Conservation (phyloP, 768 basidiomycete species). For the Tephrocybe sp. region DNA sequence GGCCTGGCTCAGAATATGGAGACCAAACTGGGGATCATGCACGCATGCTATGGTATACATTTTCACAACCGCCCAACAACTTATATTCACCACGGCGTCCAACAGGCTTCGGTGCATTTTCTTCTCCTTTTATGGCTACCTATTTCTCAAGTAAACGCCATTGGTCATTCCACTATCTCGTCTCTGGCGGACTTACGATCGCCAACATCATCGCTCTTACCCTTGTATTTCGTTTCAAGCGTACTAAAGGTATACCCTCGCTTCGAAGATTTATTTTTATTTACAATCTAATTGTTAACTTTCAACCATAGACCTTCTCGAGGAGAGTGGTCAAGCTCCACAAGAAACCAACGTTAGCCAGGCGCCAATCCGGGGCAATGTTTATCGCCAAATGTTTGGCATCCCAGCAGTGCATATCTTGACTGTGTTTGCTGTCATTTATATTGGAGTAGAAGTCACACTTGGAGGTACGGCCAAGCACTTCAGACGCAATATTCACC, state of each 20-base stretch:
- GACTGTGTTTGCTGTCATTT: conserved; percentile 42
- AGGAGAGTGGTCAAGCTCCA: conserved; percentile 23
- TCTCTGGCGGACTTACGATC: conserved; percentile 49
- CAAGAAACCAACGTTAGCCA: conserved; percentile 17
- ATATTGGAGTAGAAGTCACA: conserved; percentile 53
- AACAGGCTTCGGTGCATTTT: conserved; percentile 42
- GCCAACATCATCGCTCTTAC: conserved; percentile 27
- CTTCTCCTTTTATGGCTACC: conserved; percentile 62
- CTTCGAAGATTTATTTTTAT: not conserved
- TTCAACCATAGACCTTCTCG: conserved; percentile 15
- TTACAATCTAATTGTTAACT: not conserved
- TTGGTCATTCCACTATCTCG: conserved; percentile 67
- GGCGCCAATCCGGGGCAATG: conserved; percentile 20
- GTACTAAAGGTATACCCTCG: conserved; percentile 22
- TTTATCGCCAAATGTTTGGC: conserved; percentile 44
- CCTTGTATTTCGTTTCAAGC: conserved; percentile 25
- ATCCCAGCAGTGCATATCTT: conserved; percentile 40
- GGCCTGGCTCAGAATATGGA: conserved; percentile 39
- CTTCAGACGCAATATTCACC: not conserved
- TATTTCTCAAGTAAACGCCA: conserved; percentile 48
- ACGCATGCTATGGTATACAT: conserved; percentile 44
- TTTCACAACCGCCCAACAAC: not conserved
- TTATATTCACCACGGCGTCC: not conserved
- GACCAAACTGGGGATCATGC: conserved; percentile 50
- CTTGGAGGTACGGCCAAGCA: conserved; percentile 35